Base-by-base conservation (phyloP, 768 basidiomycete genomes). In the Tricholoma sp. region DNA sequence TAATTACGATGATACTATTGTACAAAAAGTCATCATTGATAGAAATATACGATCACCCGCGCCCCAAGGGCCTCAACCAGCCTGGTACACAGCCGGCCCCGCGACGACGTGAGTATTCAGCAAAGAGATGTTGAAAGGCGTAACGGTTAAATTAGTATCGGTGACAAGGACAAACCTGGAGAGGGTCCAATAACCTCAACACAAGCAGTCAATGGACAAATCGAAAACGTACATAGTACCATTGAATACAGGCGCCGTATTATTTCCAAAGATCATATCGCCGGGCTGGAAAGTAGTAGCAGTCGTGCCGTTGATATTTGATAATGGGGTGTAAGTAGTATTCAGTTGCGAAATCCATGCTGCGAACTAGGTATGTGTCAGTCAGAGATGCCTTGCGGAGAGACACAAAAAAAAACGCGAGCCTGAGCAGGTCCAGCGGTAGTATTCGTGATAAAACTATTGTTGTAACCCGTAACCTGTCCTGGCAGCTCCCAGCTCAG, bases 301-400 rank as follows among this genome's bases (percentile, higher is more conserved):
- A n/a, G 72, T 70, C 60, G 74, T 74, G 18, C 73, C 74, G 55
- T 71, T 70, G 54, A 76, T 61, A 53, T 78, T 72, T 65, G 12
- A 61, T 49, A 86, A 71, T 0, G 78, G 75, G 4, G 80, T 79
- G 71, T 78, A 85, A 5, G 84, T 85, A 10, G 75, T 76, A 73
- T 85, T 86, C 53, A 85, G 69, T 66, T 86, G 83, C 19, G 75
- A 78, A 54, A 85, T 78, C 79, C 83, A 86, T 2, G 80, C 80
- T 6, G 76, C 79, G 57, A 71, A 84, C 76, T 79, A 59, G n/a
- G 61, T 21, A n/a, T 45, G 53, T 3, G 37, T 16, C 29, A 47
- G 56, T 35, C 50, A 12, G 34, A 54, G 10, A 56, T 29, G 31
- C 19, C 4, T n/a, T 29, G 46, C 21, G 19, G 27, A 49, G 21